A percentile compares a stretch with the other conserved stretches of the same genome.
Evolutionary conservation across 1,284 basidiomycete genomes (phyloP).

Genomic region (Ustilago trichophora): DNA sequence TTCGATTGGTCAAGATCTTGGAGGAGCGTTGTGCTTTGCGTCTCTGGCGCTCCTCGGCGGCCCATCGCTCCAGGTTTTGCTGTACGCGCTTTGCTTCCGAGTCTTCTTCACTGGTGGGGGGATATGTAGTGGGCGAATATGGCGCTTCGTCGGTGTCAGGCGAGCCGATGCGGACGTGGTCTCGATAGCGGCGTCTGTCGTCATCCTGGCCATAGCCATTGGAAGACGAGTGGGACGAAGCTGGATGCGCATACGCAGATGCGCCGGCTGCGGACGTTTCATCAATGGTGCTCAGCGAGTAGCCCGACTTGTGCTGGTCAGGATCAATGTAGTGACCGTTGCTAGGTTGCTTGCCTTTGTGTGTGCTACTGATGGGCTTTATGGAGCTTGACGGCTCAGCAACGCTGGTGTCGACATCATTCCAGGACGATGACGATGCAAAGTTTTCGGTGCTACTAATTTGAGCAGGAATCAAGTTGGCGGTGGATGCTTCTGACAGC

Average conservation of each 20-base stretch:
- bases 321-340: slow-evolving; percentile 16
- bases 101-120: slow-evolving; percentile 49
- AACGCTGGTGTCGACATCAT: neutral
- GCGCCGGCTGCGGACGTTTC: slow-evolving; percentile 17
- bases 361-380: neutral
- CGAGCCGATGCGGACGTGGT: slow-evolving; percentile 14
- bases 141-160: slow-evolving; percentile 13
- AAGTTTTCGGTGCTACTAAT: too few species aligned
- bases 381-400: slow-evolving; percentile 2
- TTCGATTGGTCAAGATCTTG: slow-evolving; percentile 25
- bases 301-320: slow-evolving; percentile 8
- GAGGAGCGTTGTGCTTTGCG: slow-evolving; percentile 54
- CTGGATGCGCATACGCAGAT: slow-evolving; percentile 2
- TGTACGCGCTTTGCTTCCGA: slow-evolving; percentile 51
- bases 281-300: slow-evolving; percentile 34
- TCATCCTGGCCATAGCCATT: slow-evolving; percentile 16
- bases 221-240: slow-evolving; percentile 12
- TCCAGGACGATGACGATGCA: neutral
- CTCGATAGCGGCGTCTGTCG: neutral
- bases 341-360: slow-evolving; percentile 23
- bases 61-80: slow-evolving; percentile 55
- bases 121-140: slow-evolving; percentile 38
- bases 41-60: slow-evolving; percentile 48
- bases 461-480: too few species aligned
- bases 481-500: slow-evolving; percentile 3